phyloP scores from a whole-genome alignment of 2,329 filamentous ascomycete genomes.

The Aureobasidium sp. region DNA sequence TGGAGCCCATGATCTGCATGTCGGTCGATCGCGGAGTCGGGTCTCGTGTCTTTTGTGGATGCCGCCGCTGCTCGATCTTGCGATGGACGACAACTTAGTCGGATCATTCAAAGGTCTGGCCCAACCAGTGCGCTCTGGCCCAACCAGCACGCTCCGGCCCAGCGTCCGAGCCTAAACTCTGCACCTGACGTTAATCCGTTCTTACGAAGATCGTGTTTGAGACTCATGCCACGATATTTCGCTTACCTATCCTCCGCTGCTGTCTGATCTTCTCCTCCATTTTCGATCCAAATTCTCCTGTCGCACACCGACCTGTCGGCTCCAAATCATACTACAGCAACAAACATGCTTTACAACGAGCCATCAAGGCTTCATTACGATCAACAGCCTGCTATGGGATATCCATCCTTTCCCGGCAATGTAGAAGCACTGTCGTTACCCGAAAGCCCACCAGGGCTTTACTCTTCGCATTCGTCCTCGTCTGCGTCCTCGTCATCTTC shows the following conservation, averaged over 20 bases:
- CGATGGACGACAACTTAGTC: not conserved
- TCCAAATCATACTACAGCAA: not conserved
- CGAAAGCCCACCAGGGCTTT: not conserved
- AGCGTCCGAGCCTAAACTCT: not conserved
- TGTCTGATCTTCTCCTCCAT: not conserved
- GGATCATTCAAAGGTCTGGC: not conserved
- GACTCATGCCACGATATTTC: not conserved
- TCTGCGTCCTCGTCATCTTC: not conserved
- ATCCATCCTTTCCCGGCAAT: not conserved
- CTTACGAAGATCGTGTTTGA: not conserved
- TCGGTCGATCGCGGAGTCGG: not conserved
- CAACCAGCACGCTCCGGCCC: not conserved
- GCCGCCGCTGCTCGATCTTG: not conserved
- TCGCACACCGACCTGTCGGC: not conserved
- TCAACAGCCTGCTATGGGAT: not conserved
- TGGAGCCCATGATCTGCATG: not conserved
- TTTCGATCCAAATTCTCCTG: not conserved
- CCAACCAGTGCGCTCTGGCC: not conserved
- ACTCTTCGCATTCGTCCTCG: not conserved
- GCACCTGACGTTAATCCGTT: not conserved
- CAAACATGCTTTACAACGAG: not conserved
- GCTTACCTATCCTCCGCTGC: not conserved
- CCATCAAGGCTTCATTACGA: not conserved
- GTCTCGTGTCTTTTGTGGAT: not conserved
- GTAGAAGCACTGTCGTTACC: not conserved